Evolutionary conservation across 2,329 filamentous ascomycete genomes (phyloP), one percentile per base, ranked within the genome.

Genomic region (Colletotrichum graminicola): DNA sequence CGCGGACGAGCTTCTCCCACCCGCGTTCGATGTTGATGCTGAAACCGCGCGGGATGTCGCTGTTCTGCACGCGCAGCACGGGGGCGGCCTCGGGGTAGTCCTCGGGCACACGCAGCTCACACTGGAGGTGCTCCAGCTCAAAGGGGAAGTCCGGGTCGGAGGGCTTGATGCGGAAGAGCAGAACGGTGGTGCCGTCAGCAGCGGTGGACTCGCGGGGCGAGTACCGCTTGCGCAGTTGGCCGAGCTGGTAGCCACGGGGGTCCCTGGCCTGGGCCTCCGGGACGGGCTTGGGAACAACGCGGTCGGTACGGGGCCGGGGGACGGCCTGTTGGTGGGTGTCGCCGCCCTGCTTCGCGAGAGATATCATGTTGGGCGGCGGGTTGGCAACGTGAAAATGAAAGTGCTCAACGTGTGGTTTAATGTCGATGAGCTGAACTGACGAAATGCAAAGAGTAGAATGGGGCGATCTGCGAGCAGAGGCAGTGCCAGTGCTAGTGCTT

Each of bases 101-200:
- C 12, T 77, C 78, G 1, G 93, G 93, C 26, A 96, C 85, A 62
- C 84, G 86, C 47, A 96, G 82, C 54, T 89, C 84, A 78, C 92
- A 95, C 51, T 92, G 86, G 41, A 96, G 83, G 49, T 87, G 84
- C 34, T 90, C 86, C 77, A 95, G 84, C 73, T 94, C 92, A 79
- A 93, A 95, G 0, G 93, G 92, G 76, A 96, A 95, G 77, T 96
- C 93, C 0, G 93, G 93, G 78, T 96, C 93, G 7, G 93, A 94
- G 6, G 93, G 93, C 16, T 82, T 82, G 73, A 96, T 82, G 62
- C 85, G 88, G 79, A 95, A 93, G 12, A 84, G 81, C 49, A 95
- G 80, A 21, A 39, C 36, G 12, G 87, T 89, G 3, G 84, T 84
- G 60, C 87, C 85, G 71, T 86, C 80, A 8, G 79, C 77, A 3